Evolutionary conservation across 2,329 filamentous ascomycete species (phyloP).

Genomic region (Alternaria sp.): DNA sequence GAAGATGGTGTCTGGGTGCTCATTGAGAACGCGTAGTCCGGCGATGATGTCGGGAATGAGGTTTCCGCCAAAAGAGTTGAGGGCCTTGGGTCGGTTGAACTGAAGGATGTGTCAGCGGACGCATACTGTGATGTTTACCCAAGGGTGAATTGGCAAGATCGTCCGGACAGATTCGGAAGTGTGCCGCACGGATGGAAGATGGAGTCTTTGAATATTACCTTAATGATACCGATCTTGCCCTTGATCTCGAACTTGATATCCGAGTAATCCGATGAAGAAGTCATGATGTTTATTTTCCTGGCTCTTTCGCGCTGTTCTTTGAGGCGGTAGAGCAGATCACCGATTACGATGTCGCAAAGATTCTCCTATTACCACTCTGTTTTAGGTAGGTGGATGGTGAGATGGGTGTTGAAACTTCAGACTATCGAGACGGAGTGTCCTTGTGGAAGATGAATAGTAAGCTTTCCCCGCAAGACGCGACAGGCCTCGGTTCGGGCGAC

Average conservation of each 20-base stretch:
- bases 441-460: slow-evolving; percentile 12
- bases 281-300: slow-evolving; percentile 23
- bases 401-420: background rate
- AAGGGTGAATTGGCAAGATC: background rate
- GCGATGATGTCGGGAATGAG: slow-evolving; percentile 52
- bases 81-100: slow-evolving; percentile 57
- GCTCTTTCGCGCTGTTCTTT: background rate
- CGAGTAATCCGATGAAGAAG: slow-evolving; percentile 37
- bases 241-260: slow-evolving; percentile 55
- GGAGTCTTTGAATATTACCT: slow-evolving; percentile 34
- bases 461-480: slow-evolving; percentile 16
- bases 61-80: slow-evolving; percentile 58
- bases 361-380: background rate
- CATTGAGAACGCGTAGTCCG: slow-evolving; percentile 54
- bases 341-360: background rate
- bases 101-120: slow-evolving; percentile 10
- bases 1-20: slow-evolving; percentile 57
- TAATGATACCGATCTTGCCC: slow-evolving; percentile 55
- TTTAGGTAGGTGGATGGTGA: background rate
- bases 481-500: slow-evolving; percentile 21
- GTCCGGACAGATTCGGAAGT: background rate
- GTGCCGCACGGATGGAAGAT: background rate
- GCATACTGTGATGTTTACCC: background rate
- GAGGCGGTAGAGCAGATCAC: background rate
- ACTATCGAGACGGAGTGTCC: background rate